Conservation (phyloP, 2,329 filamentous ascomycete species). For the Helminthosporium solani region DNA sequence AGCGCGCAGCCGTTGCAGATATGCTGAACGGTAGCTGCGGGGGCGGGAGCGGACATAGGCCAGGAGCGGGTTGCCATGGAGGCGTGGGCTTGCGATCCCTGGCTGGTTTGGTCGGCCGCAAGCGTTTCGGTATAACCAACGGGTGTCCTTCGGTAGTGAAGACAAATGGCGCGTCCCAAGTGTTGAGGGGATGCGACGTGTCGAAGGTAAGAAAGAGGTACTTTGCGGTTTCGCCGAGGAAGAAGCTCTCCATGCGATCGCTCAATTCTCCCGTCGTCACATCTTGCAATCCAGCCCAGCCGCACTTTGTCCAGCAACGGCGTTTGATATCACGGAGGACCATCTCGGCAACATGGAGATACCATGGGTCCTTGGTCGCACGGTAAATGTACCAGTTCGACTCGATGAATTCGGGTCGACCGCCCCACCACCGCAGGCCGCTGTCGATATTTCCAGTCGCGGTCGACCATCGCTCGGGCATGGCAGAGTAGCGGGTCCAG, state of each 20-base stretch:
- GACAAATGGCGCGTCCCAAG: conserved; percentile 80
- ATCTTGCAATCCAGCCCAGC: conserved; percentile 78
- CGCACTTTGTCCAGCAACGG: conserved; percentile 86
- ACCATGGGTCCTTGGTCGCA: conserved; percentile 93
- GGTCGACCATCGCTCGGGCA: conserved; percentile 93
- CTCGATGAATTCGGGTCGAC: conserved; percentile 94
- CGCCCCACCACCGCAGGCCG: conserved; percentile 90
- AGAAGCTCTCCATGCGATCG: conserved; percentile 99
- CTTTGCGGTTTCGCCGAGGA: conserved; percentile 92
- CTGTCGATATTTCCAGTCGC: conserved; percentile 80
- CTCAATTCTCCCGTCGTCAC: conserved; percentile 72
- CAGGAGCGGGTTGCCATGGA: conserved; percentile 34
- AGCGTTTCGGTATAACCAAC: conserved; percentile 68
- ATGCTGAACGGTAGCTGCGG: conserved; percentile 64
- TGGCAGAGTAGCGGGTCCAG: conserved; percentile 90
- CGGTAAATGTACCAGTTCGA: conserved; percentile 95
- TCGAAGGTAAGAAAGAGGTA: conserved; percentile 94
- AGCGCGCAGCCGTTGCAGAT: conserved; percentile 75
- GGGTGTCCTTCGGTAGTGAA: conserved; percentile 97
- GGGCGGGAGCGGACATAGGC: conserved; percentile 67
- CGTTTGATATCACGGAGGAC: conserved; percentile 82
- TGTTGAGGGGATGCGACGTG: conserved; percentile 80
- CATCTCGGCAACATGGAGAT: conserved; percentile 95
- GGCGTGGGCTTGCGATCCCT: conserved; percentile 2
- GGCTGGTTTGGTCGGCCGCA: conserved; percentile 24